These are phyloP conservation scores for Medicago truncatula DNA, from an alignment of 306 rosid species.

Conservation along the genomic window MtrunA17r5.0-ANR NC_053045.1:41596001-41596500, in stretches of 20 bases:
- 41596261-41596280: no score
- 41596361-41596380: no score
- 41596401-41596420: not conserved
- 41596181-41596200: constrained; percentile 68
- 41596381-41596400: no score
- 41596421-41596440: not conserved
- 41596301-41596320: no score
- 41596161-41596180: constrained; percentile 75
- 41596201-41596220: constrained; percentile 81
- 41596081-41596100: constrained; percentile 35
- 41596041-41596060: constrained; percentile 56
- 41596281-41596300: no score
- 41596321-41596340: no score
- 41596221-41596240: constrained; percentile 19
- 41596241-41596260: no score
- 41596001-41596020: constrained; percentile 82
- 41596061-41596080: constrained; percentile 45
- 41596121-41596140: constrained; percentile 66
- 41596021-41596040: constrained; percentile 72
- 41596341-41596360: no score
- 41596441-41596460: not conserved
- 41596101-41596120: constrained; percentile 50
- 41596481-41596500: not conserved
- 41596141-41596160: constrained; percentile 87
- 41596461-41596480: not conserved